phyloP scores from a whole-genome alignment of 2,329 filamentous ascomycete species.

The Colletotrichum karsti region DNA sequence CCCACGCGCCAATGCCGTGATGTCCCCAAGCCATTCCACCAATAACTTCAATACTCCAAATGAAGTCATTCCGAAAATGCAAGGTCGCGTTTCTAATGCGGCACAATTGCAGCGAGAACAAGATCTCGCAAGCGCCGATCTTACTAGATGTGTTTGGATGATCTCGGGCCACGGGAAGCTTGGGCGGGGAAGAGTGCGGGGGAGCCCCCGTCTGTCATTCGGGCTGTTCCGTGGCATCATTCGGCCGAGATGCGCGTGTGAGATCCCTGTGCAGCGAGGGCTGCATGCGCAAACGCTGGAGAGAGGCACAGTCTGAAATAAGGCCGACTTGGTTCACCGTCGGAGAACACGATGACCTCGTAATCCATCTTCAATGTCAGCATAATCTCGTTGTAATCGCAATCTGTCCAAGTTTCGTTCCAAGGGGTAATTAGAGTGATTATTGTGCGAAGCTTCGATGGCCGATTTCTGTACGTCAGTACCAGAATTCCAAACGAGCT shows the following conservation, averaged over 20 bases:
- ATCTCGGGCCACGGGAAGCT: constrained; percentile 12
- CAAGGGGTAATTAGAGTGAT: too few species aligned
- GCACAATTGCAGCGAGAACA: neutral
- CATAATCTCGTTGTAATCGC: too few species aligned
- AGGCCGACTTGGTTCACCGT: too few species aligned
- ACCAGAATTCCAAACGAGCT: too few species aligned
- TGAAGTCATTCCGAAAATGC: neutral
- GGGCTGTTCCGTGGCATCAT: neutral
- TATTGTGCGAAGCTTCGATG: too few species aligned
- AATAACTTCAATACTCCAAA: neutral
- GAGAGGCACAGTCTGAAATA: too few species aligned
- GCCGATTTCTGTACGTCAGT: too few species aligned
- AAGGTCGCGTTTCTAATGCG: neutral
- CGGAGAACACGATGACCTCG: too few species aligned
- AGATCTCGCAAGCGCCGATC: neutral
- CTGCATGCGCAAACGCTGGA: too few species aligned
- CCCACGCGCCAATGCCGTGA: neutral
- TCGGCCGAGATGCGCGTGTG: neutral
- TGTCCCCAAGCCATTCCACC: constrained; percentile 18
- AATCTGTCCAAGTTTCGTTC: too few species aligned
- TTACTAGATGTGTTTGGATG: neutral
- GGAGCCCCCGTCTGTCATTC: neutral
- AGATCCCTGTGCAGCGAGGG: neutral
- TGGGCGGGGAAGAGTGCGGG: neutral
- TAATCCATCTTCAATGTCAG: too few species aligned